Evolutionary conservation across 495 filamentous ascomycete species (phyloP).

Genomic region (Penicillium mononematosum): DNA sequence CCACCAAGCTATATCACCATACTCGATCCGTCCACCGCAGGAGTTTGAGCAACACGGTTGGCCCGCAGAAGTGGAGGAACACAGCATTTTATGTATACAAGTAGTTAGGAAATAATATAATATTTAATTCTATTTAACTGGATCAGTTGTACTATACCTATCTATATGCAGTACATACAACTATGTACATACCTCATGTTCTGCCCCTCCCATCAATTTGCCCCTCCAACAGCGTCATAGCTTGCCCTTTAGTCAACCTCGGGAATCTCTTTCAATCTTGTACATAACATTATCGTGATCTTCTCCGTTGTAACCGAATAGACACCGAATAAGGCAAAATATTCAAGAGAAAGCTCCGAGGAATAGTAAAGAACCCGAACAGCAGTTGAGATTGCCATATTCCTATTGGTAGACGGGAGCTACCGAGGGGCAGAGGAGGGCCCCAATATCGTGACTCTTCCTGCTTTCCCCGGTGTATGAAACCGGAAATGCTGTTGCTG

Average conservation of each 20-base stretch:
- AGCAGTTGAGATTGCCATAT: slow-evolving; percentile 12
- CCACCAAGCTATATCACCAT: slow-evolving; percentile 18
- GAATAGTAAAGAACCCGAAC: slow-evolving; percentile 22
- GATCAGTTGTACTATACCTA: not conserved
- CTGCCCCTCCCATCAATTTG: slow-evolving; percentile 23
- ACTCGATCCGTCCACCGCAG: slow-evolving; percentile 28
- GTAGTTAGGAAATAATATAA: not conserved
- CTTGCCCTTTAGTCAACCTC: slow-evolving; percentile 6
- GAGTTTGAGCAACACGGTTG: not conserved
- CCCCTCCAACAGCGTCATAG: slow-evolving; percentile 11
- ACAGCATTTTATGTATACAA: too few relatives aligned
- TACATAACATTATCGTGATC: slow-evolving; percentile 14
- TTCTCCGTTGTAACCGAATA: slow-evolving; percentile 19
- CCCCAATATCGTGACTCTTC: slow-evolving; percentile 46
- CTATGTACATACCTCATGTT: not conserved
- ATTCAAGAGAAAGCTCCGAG: slow-evolving; percentile 35
- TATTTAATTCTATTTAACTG: not conserved
- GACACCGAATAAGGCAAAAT: slow-evolving; percentile 35
- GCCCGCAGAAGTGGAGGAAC: not conserved
- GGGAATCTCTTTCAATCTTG: not conserved
- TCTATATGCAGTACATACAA: not conserved
- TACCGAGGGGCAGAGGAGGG: slow-evolving; percentile 31
- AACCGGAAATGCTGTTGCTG: slow-evolving; percentile 46
- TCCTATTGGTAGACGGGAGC: slow-evolving; percentile 41
- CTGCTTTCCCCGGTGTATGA: slow-evolving; percentile 55